Evolutionary conservation across 2,329 filamentous ascomycete genomes (phyloP).

Genomic region (Mariannaea elegans): DNA sequence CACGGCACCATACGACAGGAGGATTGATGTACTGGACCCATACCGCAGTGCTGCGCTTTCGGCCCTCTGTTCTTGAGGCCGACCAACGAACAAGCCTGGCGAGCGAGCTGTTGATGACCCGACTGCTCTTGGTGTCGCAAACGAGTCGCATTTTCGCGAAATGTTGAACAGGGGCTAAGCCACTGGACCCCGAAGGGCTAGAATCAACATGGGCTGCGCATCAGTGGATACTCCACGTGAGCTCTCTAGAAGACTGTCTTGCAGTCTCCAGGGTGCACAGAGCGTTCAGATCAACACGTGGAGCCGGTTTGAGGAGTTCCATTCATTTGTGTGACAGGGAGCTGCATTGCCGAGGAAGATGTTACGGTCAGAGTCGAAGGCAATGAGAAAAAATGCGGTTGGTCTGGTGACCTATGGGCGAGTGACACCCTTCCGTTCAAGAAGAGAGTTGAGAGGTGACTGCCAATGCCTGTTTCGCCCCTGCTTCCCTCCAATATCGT

Average conservation of each 20-base stretch:
- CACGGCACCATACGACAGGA: conserved; percentile 31
- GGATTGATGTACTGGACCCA: conserved; percentile 23
- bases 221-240: conserved; percentile 45
- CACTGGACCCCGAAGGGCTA: conserved; percentile 36
- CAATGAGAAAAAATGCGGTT: conserved; percentile 3
- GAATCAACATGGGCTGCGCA: conserved; percentile 41
- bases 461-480: conserved; percentile 13
- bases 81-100: conserved; percentile 18
- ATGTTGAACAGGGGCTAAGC: conserved; percentile 36
- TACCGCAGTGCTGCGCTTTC: conserved; percentile 21
- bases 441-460: conserved; percentile 16
- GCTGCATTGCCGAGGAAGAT: conserved; percentile 22
- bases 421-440: conserved; percentile 22
- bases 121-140: conserved; percentile 28
- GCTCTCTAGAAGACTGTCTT: conserved; percentile 36
- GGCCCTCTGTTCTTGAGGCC: conserved; percentile 20
- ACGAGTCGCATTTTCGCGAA: conserved; percentile 33
- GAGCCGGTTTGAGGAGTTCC: conserved; percentile 37
- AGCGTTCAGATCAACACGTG: conserved; percentile 42
- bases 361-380: conserved; percentile 24
- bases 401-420: conserved; percentile 26
- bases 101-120: conserved; percentile 30
- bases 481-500: conserved; percentile 23
- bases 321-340: conserved; percentile 36
- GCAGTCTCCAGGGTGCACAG: conserved; percentile 33